Evolutionary conservation across 2,329 filamentous ascomycete species (phyloP).

Genomic region (Diaporthe batatas): DNA sequence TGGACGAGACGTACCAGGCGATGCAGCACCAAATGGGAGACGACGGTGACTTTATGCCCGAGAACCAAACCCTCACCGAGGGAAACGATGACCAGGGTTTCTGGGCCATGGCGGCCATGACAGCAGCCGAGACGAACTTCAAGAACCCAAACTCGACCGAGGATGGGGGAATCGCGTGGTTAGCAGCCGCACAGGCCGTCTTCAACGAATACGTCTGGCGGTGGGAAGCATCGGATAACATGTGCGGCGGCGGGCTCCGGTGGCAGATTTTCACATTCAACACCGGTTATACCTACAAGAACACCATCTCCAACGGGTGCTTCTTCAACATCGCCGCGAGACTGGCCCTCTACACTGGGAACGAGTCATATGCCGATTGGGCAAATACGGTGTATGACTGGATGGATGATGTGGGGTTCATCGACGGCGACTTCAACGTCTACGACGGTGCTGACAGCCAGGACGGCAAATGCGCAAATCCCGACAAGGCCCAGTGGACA

Average conservation of each 20-base stretch:
- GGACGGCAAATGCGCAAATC: conserved; percentile 67
- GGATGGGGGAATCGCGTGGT: conserved; percentile 63
- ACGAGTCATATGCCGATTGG: conserved; percentile 71
- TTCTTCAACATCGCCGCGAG: conserved; percentile 74
- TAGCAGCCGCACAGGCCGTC: conserved; percentile 77
- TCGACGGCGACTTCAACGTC: conserved; percentile 69
- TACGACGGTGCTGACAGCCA: conserved; percentile 65
- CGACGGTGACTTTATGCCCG: conserved; percentile 68
- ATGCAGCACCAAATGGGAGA: conserved; percentile 67
- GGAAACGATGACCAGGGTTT: conserved; percentile 80
- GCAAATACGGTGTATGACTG: conserved; percentile 72
- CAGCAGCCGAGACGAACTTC: conserved; percentile 75
- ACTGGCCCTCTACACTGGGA: conserved; percentile 76
- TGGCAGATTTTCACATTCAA: conserved; percentile 86
- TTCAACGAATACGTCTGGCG: conserved; percentile 71
- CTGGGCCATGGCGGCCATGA: conserved; percentile 77
- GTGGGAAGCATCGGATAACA: conserved; percentile 70
- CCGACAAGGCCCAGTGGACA: conserved; percentile 73
- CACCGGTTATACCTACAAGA: conserved; percentile 82
- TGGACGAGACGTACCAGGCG: conserved; percentile 63
- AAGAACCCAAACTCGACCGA: conserved; percentile 65
- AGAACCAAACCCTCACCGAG: conserved; percentile 63
- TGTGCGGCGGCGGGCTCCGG: conserved; percentile 77
- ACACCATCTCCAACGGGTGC: conserved; percentile 70
- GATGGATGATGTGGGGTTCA: conserved; percentile 63